Base-by-base conservation (phyloP, 169 alveolate genomes). In the Besnoitia besnoiti region DNA sequence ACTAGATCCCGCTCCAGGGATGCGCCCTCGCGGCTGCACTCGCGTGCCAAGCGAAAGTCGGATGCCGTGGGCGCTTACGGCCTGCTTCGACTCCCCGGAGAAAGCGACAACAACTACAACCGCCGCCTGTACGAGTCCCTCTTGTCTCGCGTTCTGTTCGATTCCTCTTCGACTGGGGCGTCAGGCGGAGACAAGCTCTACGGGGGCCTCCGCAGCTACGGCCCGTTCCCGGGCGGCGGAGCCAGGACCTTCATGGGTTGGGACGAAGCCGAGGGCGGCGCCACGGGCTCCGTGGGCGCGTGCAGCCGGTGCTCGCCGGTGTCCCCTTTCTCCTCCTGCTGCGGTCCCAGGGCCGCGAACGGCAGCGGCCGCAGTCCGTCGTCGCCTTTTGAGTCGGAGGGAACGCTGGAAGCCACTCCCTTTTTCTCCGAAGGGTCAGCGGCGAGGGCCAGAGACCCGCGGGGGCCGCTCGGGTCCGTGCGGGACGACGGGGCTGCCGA, bases 81-180 rank as follows among this genome's bases (percentile, higher is more conserved):
- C 47, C 42, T 75, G 19, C 85, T 12, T 40, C 35, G 88, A 14
- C 37, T 21, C 88, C 39, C 62, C n/a, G 88, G 88, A n/a, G 62
- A 49, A 46, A 42, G 85, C 40, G 24, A 87, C 62, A 87, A 61
- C 91, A 49, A 16, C 33, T 3, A 30, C 84, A 12, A 79, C 85
- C 50, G 91, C 3, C 59, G 67, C 35, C 55, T 77, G 30, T 55
- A 55, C 76, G 91, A 55, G 77, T 73, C 90, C 37, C n/a, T 51
- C 35, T 33, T 76, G 7, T 51, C 80, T 3, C 90, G 35, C 50
- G 59, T 85, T 35, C 90, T 85, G 50, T 55, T 35, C n/a, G 79
- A 85, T 27, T 55, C 39, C 33, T 33, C 80, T 30, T 12, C 67
- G 1, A 8, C 21, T 79, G 61, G 62, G 62, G 62, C n/a, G n/a